phyloP scores from a whole-genome alignment of 306 rosid species.

The Alnus glutinosa region DNA sequence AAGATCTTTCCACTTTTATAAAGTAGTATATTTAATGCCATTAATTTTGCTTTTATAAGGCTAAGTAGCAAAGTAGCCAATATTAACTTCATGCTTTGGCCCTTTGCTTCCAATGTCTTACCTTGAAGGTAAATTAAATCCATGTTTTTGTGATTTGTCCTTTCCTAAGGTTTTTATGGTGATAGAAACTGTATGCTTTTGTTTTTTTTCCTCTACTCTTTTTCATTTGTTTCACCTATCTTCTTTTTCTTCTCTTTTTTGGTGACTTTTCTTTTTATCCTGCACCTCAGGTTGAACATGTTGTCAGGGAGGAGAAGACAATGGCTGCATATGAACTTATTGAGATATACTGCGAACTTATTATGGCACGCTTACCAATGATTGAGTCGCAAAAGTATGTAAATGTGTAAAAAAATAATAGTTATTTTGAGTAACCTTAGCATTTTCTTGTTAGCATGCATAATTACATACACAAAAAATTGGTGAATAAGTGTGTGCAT shows the following conservation, averaged over 20 bases:
- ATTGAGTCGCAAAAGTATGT: constrained; percentile 94
- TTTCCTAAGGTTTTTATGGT: constrained; percentile 1
- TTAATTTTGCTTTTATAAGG: not conserved
- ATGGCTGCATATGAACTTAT: constrained; percentile 84
- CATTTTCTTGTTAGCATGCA: constrained; percentile 15
- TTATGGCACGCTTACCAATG: constrained; percentile 79
- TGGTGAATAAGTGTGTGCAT: not conserved
- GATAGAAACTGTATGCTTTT: not conserved
- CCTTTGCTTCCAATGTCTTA: not conserved
- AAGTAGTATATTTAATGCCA: not conserved
- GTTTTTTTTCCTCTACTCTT: too few relatives aligned
- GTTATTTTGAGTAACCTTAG: not conserved
- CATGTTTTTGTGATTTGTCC: not conserved
- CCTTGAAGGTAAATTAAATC: not conserved
- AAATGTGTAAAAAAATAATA: not conserved
- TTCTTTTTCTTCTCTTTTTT: not conserved
- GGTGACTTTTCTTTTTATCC: constrained; percentile 15
- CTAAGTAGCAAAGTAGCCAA: not conserved
- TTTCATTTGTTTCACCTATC: not conserved
- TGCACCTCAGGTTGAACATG: constrained; percentile 84
- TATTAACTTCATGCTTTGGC: not conserved
- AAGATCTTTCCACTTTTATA: not conserved
- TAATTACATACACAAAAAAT: not conserved
- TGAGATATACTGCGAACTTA: constrained; percentile 88
- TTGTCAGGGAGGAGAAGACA: constrained; percentile 87